Base-by-base conservation (phyloP, 768 basidiomycete species). In the Kwoniella dejecticola region DNA sequence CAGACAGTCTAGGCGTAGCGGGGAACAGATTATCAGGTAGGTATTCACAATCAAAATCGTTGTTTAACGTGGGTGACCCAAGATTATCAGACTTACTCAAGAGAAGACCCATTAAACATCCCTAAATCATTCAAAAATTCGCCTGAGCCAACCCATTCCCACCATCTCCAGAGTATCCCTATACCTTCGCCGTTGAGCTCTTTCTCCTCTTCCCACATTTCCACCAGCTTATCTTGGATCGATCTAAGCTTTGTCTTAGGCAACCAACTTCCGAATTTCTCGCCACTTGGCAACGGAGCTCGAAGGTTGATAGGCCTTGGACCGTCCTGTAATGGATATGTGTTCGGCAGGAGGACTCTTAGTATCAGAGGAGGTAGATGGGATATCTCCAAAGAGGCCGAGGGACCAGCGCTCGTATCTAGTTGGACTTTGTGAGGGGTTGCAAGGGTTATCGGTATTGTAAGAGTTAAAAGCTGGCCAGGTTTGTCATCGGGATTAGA, bases 101-200 rank as follows among this genome's bases (percentile, higher is more conserved):
- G n/a, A 1, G 31, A 13, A 12, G 52, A 62, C 27, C 60, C 66
- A n/a, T 65, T 26, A 13, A 63, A 29, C 41, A 72, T 46, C 2
- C 57, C 67, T 15, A 69, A 29, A 33, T 71, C 71, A 13, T 13
- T n/a, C 4, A 75, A 48, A 38, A 72, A 78, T 3, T 73, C 67
- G 0, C 72, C 77, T 36, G 27, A 64, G 1, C 62, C 68, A 5
- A 78, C 58, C 75, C 75, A 78, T 21, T 78, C 75, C 66, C 74
- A 63, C 74, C 75, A 78, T 24, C 45, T 68, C 74, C 74, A 78
- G 1, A 78, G 36, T 3, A 75, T 68, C 1, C 68, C 70, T 36
- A 53, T 47, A 3, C 76, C 72, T 31, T 70, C 70, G 2, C 61
- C 69, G 21, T 23, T 23, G 1, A 36, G 12, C 29, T 67, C 64